Percentiles rank a stretch among this genome's conserved stretches.
phyloP scores from a whole-genome alignment of 495 filamentous ascomycete species.

The Neurospora sp. region DNA sequence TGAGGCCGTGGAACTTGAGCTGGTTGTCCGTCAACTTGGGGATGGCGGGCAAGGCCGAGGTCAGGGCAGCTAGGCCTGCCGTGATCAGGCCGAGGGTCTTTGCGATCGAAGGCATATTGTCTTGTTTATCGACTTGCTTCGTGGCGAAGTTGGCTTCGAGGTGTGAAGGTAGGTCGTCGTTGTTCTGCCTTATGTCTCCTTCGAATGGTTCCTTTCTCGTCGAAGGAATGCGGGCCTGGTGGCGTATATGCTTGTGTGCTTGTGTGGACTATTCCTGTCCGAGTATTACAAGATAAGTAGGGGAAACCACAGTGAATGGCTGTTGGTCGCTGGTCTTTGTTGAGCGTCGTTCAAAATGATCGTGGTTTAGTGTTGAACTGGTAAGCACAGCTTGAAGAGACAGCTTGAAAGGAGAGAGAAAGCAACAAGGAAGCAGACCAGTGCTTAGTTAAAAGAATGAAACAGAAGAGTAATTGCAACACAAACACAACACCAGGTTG shows the following conservation, averaged over 20 bases:
- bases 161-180: constrained; percentile 2
- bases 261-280: background rate
- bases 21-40: constrained; percentile 35
- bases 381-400: constrained; percentile 13
- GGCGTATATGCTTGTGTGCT: constrained; percentile 9
- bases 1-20: constrained; percentile 32
- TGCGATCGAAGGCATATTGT: constrained; percentile 36
- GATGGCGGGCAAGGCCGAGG: constrained; percentile 33
- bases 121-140: constrained; percentile 5
- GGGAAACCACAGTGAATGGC: constrained; percentile 4
- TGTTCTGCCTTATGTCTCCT: background rate
- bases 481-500: constrained; percentile 16
- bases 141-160: background rate
- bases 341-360: background rate
- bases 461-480: constrained; percentile 22
- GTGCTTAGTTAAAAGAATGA: constrained; percentile 32
- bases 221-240: constrained; percentile 29
- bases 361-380: background rate
- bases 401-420: constrained; percentile 29
- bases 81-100: constrained; percentile 34
- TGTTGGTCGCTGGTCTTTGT: background rate
- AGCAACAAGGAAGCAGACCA: constrained; percentile 37
- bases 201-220: constrained; percentile 1
- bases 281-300: constrained; percentile 34
- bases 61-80: constrained; percentile 35